Evolutionary conservation across 768 basidiomycete species (phyloP).

Genomic region (Russula abietina): DNA sequence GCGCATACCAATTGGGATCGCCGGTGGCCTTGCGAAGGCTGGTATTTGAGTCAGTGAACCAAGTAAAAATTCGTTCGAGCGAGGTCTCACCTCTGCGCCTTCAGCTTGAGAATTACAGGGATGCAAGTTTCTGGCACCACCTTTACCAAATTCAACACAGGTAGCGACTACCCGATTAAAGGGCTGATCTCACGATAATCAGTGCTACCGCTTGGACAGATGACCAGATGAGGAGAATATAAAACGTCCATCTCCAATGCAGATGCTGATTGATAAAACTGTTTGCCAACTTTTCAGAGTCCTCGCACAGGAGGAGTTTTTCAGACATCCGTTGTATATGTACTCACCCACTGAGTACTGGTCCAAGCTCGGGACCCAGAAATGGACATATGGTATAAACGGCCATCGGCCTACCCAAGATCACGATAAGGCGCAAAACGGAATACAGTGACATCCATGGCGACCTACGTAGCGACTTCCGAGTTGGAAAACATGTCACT

Average conservation of each 20-base stretch:
- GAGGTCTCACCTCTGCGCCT: constrained; percentile 46
- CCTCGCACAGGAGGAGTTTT: not conserved
- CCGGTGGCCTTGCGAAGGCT: constrained; percentile 54
- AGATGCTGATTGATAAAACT: constrained; percentile 37
- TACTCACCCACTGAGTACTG: constrained; percentile 52
- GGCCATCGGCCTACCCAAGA: constrained; percentile 44
- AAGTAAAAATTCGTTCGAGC: not conserved
- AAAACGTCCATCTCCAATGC: constrained; percentile 76
- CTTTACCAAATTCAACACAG: constrained; percentile 30
- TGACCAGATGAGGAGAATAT: constrained; percentile 64
- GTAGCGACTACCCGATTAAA: not conserved
- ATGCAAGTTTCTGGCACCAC: constrained; percentile 68
- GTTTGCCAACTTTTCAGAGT: not conserved
- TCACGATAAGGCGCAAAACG: not conserved
- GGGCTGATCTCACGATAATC: constrained; percentile 38
- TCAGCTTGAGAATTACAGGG: constrained; percentile 53
- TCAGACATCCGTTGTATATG: not conserved
- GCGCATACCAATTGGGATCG: constrained; percentile 49
- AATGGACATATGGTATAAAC: constrained; percentile 51
- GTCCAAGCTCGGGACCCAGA: constrained; percentile 51
- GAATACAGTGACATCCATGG: not conserved
- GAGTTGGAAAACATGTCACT: constrained; percentile 51
- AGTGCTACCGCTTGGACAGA: constrained; percentile 48
- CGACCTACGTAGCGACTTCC: constrained; percentile 53
- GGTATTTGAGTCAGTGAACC: not conserved